These are phyloP conservation scores for Colletotrichum incanum DNA, from an alignment of 2,329 filamentous ascomycete genomes.

Conservation along the genomic window DNA sequence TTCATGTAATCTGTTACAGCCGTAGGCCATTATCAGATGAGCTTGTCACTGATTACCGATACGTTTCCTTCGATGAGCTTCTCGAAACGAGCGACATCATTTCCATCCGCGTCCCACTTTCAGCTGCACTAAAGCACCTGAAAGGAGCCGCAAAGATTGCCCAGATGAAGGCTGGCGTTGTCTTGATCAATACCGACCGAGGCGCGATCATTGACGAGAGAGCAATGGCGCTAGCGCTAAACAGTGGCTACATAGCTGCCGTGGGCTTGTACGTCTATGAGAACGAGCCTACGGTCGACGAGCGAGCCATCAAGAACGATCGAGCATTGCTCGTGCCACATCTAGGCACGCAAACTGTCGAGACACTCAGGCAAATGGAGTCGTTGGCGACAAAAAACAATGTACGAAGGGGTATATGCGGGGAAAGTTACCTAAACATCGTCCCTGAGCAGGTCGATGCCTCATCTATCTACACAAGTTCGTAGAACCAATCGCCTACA, in stretches of 20 bases:
- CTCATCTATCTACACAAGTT: too few relatives aligned
- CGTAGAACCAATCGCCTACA: neutral
- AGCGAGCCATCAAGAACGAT: constrained; percentile 71
- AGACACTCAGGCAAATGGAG: constrained; percentile 57
- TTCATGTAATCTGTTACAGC: constrained; percentile 69
- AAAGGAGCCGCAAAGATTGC: constrained; percentile 66
- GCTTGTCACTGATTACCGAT: constrained; percentile 22
- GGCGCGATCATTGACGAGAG: constrained; percentile 71
- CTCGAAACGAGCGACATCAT: constrained; percentile 68
- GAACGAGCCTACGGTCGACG: constrained; percentile 73
- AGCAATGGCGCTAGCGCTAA: constrained; percentile 67
- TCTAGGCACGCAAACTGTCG: constrained; percentile 76
- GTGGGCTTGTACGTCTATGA: constrained; percentile 73
- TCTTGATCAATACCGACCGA: constrained; percentile 72
- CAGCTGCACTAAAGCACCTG: constrained; percentile 66
- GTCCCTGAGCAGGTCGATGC: constrained; percentile 40
- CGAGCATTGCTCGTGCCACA: constrained; percentile 77
- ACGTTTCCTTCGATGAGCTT: constrained; percentile 71
- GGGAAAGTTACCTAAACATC: constrained; percentile 43
- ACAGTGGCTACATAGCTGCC: constrained; percentile 68
- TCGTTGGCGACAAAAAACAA: constrained; percentile 51
- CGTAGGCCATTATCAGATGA: constrained; percentile 49
- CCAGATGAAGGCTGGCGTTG: constrained; percentile 69
- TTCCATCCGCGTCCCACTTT: constrained; percentile 67
- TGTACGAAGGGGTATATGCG: constrained; percentile 44